These are phyloP conservation scores for Wallacemonas collosoma DNA, from an alignment of 208 protist genomes.

Conservation along the genomic window DNA sequence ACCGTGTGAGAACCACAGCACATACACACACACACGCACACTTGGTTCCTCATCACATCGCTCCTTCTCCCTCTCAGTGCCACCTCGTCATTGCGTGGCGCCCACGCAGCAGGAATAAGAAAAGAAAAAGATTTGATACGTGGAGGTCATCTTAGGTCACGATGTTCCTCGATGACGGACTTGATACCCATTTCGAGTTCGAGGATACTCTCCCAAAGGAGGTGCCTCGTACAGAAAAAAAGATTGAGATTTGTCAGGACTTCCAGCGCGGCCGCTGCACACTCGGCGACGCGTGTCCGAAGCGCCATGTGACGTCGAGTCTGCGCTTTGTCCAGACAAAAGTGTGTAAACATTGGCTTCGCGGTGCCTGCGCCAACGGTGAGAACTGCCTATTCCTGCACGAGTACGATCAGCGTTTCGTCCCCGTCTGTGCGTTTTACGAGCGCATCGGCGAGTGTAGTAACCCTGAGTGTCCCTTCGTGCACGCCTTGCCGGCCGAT, in stretches of 20 bases:
- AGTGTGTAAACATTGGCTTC: constrained; percentile 98
- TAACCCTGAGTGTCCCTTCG: constrained; percentile 97
- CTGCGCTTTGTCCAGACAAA: constrained; percentile 68
- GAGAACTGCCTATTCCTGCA: constrained; percentile 97
- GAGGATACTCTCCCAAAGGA: constrained; percentile 75
- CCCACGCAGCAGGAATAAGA: background rate
- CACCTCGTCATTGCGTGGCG: too few relatives aligned
- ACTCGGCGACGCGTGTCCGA: constrained; percentile 92
- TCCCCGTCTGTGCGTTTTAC: constrained; percentile 97
- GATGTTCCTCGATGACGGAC: constrained; percentile 77
- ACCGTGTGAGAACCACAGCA: too few relatives aligned
- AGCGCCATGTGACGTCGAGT: constrained; percentile 89
- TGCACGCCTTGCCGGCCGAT: constrained; percentile 89
- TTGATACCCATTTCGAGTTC: constrained; percentile 67
- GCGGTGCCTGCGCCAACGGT: constrained; percentile 96
- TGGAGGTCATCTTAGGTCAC: background rate
- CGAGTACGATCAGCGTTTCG: constrained; percentile 94
- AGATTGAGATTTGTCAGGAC: constrained; percentile 90
- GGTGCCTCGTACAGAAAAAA: constrained; percentile 77
- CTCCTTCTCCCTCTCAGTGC: too few relatives aligned
- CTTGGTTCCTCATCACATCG: too few relatives aligned
- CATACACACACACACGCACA: too few relatives aligned
- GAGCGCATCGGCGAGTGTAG: constrained; percentile 94
- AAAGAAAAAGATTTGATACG: background rate
- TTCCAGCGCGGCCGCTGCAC: constrained; percentile 95